Conservation (phyloP, 108 stramenopile species). For the Nannochloropsis salina region DNA sequence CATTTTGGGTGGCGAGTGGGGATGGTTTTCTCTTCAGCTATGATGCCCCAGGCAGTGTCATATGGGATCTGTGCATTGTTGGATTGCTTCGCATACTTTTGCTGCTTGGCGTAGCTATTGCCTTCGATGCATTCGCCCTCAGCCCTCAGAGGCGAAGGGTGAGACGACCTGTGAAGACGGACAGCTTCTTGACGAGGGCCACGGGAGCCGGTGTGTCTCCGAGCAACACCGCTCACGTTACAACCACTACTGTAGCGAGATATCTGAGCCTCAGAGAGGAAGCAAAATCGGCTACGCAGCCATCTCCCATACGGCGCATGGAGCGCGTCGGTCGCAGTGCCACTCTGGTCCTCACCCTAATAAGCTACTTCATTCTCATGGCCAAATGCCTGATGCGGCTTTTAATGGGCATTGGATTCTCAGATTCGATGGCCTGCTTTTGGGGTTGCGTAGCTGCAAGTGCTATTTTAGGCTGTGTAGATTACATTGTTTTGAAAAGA, state of each 20-base stretch:
- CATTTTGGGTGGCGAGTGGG: conserved; percentile 8
- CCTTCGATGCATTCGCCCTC: neutral
- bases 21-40: neutral
- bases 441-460: neutral
- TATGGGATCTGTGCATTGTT: neutral
- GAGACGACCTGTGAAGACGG: neutral
- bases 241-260: neutral
- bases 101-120: conserved; percentile 3
- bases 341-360: neutral
- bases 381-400: conserved; percentile 24
- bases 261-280: too few relatives aligned
- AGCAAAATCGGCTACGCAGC: neutral
- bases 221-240: neutral
- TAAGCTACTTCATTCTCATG: neutral
- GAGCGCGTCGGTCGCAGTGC: neutral
- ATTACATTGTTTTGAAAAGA: neutral
- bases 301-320: neutral
- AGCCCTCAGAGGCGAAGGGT: neutral
- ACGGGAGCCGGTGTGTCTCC: neutral
- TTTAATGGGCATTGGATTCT: neutral
- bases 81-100: neutral
- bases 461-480: neutral
- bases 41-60: neutral
- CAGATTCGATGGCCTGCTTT: neutral
- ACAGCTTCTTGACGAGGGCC: neutral